Evolutionary conservation across 495 filamentous ascomycete species (phyloP).

Genomic region (Evansstolkia leycettana): DNA sequence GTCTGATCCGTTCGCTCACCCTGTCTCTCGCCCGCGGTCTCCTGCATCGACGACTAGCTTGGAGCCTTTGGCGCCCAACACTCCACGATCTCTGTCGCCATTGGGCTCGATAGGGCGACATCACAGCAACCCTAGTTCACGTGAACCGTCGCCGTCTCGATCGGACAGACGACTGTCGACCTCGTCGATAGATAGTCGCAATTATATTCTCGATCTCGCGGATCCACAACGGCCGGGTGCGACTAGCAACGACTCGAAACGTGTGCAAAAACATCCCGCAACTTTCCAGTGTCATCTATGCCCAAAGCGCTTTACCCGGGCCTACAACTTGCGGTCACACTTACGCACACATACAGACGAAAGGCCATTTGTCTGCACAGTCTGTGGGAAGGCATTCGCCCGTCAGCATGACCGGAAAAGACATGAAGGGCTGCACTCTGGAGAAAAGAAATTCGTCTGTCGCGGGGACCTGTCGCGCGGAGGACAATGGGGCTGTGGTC

Average conservation of each 20-base stretch:
- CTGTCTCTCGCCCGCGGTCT: slow-evolving; percentile 31
- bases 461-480: slow-evolving; percentile 75
- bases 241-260: slow-evolving; percentile 47
- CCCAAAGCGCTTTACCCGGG: slow-evolving; percentile 78
- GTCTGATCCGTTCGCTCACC: slow-evolving; percentile 57
- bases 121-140: slow-evolving; percentile 34
- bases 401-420: slow-evolving; percentile 89
- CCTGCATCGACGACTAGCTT: slow-evolving; percentile 31
- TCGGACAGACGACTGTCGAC: slow-evolving; percentile 71
- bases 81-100: slow-evolving; percentile 59
- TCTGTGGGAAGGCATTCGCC: slow-evolving; percentile 93
- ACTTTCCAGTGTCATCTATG: slow-evolving; percentile 82
- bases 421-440: slow-evolving; percentile 81
- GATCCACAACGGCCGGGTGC: slow-evolving; percentile 75
- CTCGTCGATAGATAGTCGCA: slow-evolving; percentile 71
- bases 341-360: slow-evolving; percentile 88
- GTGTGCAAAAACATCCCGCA: slow-evolving; percentile 89
- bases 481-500: slow-evolving; percentile 82
- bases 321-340: slow-evolving; percentile 86
- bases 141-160: slow-evolving; percentile 47
- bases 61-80: slow-evolving; percentile 29
- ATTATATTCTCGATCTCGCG: slow-evolving; percentile 85
- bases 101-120: slow-evolving; percentile 28
- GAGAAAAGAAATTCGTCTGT: slow-evolving; percentile 96
- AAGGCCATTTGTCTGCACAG: slow-evolving; percentile 85